Evolutionary conservation across 2,329 filamentous ascomycete genomes (phyloP), one percentile per base, ranked within the genome.

Genomic region (Paraconiothyrium sp.): DNA sequence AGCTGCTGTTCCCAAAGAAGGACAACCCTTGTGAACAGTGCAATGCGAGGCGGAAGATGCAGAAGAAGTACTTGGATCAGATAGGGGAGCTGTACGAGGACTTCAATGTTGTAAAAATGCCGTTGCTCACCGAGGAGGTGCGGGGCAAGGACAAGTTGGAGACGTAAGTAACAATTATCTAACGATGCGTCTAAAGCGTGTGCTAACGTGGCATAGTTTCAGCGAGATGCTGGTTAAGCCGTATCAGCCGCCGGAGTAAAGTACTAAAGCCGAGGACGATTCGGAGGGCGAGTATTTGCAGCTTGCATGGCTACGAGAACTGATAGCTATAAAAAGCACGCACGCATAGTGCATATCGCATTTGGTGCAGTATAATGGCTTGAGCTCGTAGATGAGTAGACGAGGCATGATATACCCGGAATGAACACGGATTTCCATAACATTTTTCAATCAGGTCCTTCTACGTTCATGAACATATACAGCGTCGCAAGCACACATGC

Each of bases 101-200:
- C 80, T 99, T 99, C 84, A 97, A 99, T 77, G 94, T 99, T 43
- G 94, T 99, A 70, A 94, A 94, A 85, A 98, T 99, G 94, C 95
- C 95, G 41, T 81, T 99, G 74, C 82, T 99, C 62, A 92, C 97
- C 1, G 94, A 99, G 79, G 95, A 99, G 83, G 94, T 99, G 10
- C 85, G 95, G 73, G 95, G 95, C 48, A 97, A 96, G 85, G 94
- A 98, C 76, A 94, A 89, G 80, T 83, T 99, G 70, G 93, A 96
- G 81, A 92, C 88, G 81, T 82, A 67, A 74, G 80, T 79, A 16
- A 32, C 32, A 2, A 4, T 9, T 8, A 39, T 10, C 27, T 16
- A 4, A 37, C 24, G 41, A 27, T 20, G 4, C n/a, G 9, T 32
- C 10, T 14, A 48, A 10, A 20, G 37, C 14, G 4, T 16, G 30